A percentile compares a stretch with the other conserved stretches of the same genome.
Conservation (phyloP, 208 protist genomes). For the Trichomonas vaginalis region DNA sequence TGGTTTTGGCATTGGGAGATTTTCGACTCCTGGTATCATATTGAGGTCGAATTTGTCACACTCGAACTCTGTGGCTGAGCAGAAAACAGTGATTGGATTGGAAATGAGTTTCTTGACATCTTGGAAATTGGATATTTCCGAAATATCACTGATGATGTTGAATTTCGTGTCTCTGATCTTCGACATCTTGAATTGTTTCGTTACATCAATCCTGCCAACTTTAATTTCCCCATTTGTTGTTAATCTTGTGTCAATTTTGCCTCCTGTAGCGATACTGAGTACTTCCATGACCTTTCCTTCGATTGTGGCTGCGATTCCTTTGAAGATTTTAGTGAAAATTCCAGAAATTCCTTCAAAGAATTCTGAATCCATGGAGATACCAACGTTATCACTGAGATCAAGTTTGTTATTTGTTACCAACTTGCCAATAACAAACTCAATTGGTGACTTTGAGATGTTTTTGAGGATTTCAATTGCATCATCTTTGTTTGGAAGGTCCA, state of each 20-base stretch:
- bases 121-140: not conserved
- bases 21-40: not conserved
- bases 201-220: not conserved
- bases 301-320: not conserved
- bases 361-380: not conserved
- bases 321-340: not conserved
- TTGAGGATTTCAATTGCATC: not conserved
- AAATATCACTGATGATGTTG: not conserved
- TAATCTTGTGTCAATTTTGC: not conserved
- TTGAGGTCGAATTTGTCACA: not conserved
- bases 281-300: not conserved
- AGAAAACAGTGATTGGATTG: not conserved
- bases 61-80: not conserved
- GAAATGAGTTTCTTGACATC: not conserved
- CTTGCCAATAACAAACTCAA: not conserved
- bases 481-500: not conserved
- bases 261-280: not conserved
- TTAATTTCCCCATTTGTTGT: not conserved
- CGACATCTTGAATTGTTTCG: not conserved
- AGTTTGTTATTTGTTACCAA: not conserved
- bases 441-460: not conserved
- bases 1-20: not conserved
- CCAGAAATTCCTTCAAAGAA: not conserved
- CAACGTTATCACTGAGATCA: not conserved
- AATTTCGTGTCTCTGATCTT: not conserved